Base-by-base conservation (phyloP, 129 eudicot species). In the Flaveria ramosissima region DNA sequence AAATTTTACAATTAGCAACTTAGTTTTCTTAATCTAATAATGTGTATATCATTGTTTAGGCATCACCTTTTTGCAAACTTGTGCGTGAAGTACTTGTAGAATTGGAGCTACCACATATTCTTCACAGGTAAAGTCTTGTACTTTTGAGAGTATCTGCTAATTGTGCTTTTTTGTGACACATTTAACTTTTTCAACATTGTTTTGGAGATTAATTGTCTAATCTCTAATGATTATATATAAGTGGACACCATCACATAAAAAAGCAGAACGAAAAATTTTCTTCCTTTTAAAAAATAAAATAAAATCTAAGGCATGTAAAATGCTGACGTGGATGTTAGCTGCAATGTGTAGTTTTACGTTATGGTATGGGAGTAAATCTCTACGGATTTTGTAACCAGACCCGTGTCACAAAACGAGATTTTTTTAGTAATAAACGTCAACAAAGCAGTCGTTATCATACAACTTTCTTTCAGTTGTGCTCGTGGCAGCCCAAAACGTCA, bases 401-500 rank as follows among this genome's bases (percentile, higher is more conserved):
- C 41, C 7, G 7, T 36, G 41, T 36, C 41, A 36, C 6, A 36
- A 36, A 36, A 36, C 7, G 41, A 4, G 41, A 36, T 48, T 48
- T 14, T 13, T 0, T 3, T 47, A 71, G 16, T 51, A 16, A n/a
- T 15, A 27, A 27, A n/a, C 9, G 64, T 15, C 75, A 51, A 30
- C 16, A 50, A 26, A 50, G n/a, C n/a, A 15, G 9, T 71, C 2
- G 17, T 6, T 51, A 27, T 32, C 20, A 10, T 59, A 9, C 27
- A 64, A 53, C 42, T 43, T 65, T 68, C 15, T 80, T 85, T 61
- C 97, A 95, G 99, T 79, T 95, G 99, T 78, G 99, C 96, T 36
- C 97, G 97, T 80, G 99, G 99, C 62, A 95, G 99, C 91, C 96
- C 97, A 56, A 95, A 95, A 87, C 77, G 97, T 59, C 96, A 91